Evolutionary conservation across 768 basidiomycete species (phyloP).

Genomic region (Tylopilus cervinicoccineus): DNA sequence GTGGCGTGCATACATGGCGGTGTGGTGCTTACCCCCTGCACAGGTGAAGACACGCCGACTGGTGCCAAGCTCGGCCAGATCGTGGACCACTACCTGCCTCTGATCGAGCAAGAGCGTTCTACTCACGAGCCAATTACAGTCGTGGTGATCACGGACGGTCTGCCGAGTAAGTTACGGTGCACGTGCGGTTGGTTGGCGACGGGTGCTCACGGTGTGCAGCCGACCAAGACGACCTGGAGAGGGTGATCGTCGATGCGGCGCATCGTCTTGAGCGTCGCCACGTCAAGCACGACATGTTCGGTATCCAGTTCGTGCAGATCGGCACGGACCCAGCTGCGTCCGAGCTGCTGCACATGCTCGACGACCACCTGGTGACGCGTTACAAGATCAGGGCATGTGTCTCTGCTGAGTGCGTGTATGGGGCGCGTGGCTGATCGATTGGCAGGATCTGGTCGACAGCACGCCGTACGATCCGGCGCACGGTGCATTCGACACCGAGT

Average conservation of each 20-base stretch:
- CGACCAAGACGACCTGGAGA: slow-evolving; percentile 25
- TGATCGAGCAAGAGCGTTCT: slow-evolving; percentile 25
- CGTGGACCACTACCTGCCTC: slow-evolving; percentile 34
- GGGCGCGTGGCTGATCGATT: neutral
- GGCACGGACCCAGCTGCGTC: slow-evolving; percentile 36
- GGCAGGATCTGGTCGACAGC: slow-evolving; percentile 46
- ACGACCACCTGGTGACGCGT: slow-evolving; percentile 32
- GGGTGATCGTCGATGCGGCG: slow-evolving; percentile 35
- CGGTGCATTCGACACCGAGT: slow-evolving; percentile 31
- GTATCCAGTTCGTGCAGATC: slow-evolving; percentile 46
- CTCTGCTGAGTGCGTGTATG: neutral
- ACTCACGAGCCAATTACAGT: slow-evolving; percentile 34
- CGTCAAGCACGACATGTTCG: slow-evolving; percentile 37
- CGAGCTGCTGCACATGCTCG: slow-evolving; percentile 37
- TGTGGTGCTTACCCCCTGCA: neutral
- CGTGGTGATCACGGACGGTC: slow-evolving; percentile 38
- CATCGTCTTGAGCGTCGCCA: slow-evolving; percentile 36
- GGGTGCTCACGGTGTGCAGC: slow-evolving; percentile 15
- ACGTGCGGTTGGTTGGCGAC: too few species aligned
- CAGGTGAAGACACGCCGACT: slow-evolving; percentile 36
- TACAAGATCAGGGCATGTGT: slow-evolving; percentile 31
- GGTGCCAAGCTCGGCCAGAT: slow-evolving; percentile 36
- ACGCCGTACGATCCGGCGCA: slow-evolving; percentile 34
- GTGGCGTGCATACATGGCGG: neutral
- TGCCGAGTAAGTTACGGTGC: slow-evolving; percentile 33